phyloP scores from a whole-genome alignment of 2,329 filamentous ascomycete genomes.

The Laburnicola sp. region DNA sequence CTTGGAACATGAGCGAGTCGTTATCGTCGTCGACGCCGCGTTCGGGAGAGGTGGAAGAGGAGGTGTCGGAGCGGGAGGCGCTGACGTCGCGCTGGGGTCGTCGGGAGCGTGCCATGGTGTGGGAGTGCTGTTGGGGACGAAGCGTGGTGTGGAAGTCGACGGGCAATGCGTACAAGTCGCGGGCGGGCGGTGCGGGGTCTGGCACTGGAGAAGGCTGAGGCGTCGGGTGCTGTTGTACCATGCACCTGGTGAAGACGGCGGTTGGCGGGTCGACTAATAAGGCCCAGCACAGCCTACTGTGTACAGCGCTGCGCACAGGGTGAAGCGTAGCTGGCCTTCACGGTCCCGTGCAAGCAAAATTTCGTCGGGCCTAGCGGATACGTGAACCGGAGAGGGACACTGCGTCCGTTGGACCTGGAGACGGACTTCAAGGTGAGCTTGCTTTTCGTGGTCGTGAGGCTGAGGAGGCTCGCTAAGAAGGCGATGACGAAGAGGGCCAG shows the following conservation, averaged over 20 bases:
- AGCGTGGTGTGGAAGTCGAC: constrained; percentile 8
- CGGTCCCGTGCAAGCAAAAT: background rate
- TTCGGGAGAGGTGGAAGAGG: constrained; percentile 73
- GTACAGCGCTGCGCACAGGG: too few relatives aligned
- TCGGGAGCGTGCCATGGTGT: constrained; percentile 40
- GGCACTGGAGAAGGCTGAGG: constrained; percentile 5
- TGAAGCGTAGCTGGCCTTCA: too few relatives aligned
- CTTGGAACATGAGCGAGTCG: constrained; percentile 81
- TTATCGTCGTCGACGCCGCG: constrained; percentile 86
- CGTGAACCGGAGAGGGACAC: background rate
- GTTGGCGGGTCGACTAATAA: constrained; percentile 20
- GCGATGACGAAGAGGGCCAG: too few relatives aligned
- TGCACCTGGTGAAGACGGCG: constrained; percentile 11
- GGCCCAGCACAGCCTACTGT: constrained; percentile 8
- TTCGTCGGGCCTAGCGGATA: too few relatives aligned
- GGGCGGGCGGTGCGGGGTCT: background rate
- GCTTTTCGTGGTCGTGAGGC: constrained; percentile 1
- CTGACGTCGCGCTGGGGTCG: constrained; percentile 37
- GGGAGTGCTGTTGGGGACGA: background rate
- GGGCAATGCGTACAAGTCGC: background rate
- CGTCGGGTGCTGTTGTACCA: background rate
- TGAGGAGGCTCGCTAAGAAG: background rate
- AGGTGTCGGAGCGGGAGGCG: constrained; percentile 52
- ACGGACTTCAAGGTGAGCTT: background rate
- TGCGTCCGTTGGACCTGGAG: background rate